Percentiles rank a stretch among this genome's conserved stretches.
Evolutionary conservation across 768 basidiomycete species (phyloP).

Genomic region (Amanita rimosa): DNA sequence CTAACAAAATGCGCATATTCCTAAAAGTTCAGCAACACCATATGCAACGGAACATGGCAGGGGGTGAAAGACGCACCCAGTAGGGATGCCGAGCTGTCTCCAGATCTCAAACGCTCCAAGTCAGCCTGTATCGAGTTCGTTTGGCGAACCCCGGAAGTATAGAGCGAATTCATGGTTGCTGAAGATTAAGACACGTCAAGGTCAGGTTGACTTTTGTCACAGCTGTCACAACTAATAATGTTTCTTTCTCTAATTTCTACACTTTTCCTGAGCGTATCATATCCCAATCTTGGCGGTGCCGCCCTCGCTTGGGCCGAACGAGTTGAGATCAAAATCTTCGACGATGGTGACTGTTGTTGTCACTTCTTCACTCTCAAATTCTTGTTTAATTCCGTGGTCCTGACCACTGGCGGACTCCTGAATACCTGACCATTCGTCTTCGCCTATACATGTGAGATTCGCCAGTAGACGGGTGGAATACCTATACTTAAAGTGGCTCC

Average conservation of each 20-base stretch:
- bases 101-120: slow-evolving; percentile 70
- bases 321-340: slow-evolving; percentile 78
- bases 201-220: not conserved
- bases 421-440: slow-evolving; percentile 40
- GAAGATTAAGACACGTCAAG: not conserved
- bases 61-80: slow-evolving; percentile 41
- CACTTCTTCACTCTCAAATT: slow-evolving; percentile 77
- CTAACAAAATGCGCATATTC: slow-evolving; percentile 31
- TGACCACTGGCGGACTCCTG: slow-evolving; percentile 17
- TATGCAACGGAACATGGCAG: slow-evolving; percentile 1
- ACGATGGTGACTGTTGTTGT: slow-evolving; percentile 86
- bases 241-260: too few species aligned
- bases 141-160: slow-evolving; percentile 88
- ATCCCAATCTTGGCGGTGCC: not conserved
- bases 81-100: slow-evolving; percentile 71
- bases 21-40: slow-evolving; percentile 6
- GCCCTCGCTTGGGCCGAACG: not conserved
- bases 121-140: slow-evolving; percentile 83
- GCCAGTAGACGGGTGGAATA: not conserved
- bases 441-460: slow-evolving; percentile 7
- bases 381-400: slow-evolving; percentile 41
- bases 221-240: not conserved
- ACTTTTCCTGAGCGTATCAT: too few species aligned
- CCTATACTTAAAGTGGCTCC: slow-evolving; percentile 18
- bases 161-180: slow-evolving; percentile 78